phyloP scores from a whole-genome alignment of 805 yeast species.

The Candida alai region DNA sequence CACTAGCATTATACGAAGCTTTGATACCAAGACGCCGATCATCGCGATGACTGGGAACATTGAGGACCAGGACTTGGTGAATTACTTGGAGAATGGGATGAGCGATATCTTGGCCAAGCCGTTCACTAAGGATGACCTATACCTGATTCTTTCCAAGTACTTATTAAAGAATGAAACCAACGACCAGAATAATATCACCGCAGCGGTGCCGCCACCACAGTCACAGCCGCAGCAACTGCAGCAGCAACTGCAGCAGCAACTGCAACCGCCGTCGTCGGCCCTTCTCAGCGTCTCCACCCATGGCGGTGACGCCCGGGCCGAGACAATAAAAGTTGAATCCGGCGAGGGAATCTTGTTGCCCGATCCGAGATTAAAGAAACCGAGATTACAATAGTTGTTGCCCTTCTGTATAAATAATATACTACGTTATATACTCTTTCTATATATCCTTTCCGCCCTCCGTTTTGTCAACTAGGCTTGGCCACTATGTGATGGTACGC shows the following conservation, averaged over 20 bases:
- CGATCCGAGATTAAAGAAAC: conserved; percentile 3
- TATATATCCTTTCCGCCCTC: no score
- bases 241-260: conserved; percentile 10
- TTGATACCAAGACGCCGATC: conserved; percentile 82
- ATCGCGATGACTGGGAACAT: conserved; percentile 94
- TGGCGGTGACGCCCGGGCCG: no score
- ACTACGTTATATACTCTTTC: no score
- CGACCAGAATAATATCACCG: conserved; percentile 4
- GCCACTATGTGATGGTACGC: conserved; percentile 34
- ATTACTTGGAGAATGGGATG: conserved; percentile 84
- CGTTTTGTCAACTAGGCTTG: conserved; percentile 1
- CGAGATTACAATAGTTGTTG: not conserved
- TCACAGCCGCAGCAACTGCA: no score
- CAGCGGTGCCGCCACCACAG: no score
- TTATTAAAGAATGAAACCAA: conserved; percentile 34
- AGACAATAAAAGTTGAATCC: not conserved
- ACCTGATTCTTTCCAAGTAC: conserved; percentile 72
- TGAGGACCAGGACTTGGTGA: conserved; percentile 74
- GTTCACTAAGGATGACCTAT: conserved; percentile 82
- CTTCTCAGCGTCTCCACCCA: no score
- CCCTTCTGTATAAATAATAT: no score
- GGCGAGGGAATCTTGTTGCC: not conserved
- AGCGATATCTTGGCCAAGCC: conserved; percentile 92
- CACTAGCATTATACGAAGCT: conserved; percentile 79
- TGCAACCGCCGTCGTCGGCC: no score